Evolutionary conservation across 1,139 yeast genomes (phyloP).

Genomic region (Spathaspora sp.): DNA sequence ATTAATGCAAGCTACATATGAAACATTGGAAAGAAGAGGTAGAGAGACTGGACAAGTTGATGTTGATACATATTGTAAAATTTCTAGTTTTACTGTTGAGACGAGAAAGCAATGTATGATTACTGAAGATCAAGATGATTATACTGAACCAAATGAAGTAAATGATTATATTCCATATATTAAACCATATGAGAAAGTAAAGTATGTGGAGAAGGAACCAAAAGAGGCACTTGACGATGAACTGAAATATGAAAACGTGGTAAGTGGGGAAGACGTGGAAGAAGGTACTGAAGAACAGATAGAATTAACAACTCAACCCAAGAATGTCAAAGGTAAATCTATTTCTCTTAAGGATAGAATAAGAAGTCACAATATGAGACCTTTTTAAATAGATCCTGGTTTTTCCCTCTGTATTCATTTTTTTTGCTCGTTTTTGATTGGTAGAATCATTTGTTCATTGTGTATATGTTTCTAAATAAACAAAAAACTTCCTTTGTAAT

Average conservation of each 20-base stretch:
- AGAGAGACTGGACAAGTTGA: constrained; percentile 9
- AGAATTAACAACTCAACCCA: not conserved
- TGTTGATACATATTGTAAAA: constrained; percentile 21
- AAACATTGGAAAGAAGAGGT: constrained; percentile 15
- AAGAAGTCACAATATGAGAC: constrained; percentile 2
- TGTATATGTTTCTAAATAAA: too few relatives aligned
- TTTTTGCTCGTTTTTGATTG: too few relatives aligned
- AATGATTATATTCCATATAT: constrained; percentile 19
- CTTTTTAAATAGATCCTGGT: too few relatives aligned
- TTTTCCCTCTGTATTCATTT: too few relatives aligned
- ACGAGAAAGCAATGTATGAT: constrained; percentile 24
- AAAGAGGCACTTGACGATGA: constrained; percentile 3
- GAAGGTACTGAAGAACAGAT: not conserved
- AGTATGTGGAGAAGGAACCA: constrained; percentile 13
- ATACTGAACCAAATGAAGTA: constrained; percentile 17
- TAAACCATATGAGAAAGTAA: constrained; percentile 18
- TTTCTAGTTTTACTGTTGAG: constrained; percentile 25
- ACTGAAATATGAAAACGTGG: constrained; percentile 3
- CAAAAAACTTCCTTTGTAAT: too few relatives aligned
- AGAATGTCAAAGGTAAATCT: not conserved
- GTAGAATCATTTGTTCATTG: too few relatives aligned
- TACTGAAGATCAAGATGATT: constrained; percentile 26
- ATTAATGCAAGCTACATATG: constrained; percentile 16
- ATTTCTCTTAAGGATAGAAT: constrained; percentile 3
- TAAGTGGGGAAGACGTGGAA: not conserved